These are phyloP conservation scores for Hypoxylon sp. DNA, from an alignment of 2,329 filamentous ascomycete species.

Conservation along the genomic window DNA sequence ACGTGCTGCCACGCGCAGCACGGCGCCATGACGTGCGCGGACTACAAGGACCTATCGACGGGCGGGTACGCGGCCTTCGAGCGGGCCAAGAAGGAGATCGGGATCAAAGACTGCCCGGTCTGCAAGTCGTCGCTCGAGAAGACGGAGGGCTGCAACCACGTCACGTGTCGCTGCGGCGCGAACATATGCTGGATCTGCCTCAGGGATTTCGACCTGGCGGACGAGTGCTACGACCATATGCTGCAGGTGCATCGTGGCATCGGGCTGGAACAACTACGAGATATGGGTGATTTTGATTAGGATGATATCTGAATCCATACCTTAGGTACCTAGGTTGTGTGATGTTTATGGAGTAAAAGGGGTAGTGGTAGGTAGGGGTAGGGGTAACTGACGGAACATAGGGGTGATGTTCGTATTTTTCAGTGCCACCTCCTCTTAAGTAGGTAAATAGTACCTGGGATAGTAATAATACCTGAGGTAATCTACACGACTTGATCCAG, in stretches of 20 bases:
- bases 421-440: no score
- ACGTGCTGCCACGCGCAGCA: conserved; percentile 49
- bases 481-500: no score
- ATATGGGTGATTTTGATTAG: background rate
- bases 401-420: no score
- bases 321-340: no score
- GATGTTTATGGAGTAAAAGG: no score
- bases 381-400: no score
- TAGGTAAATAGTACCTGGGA: no score
- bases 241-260: conserved; percentile 7
- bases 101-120: conserved; percentile 52
- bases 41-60: conserved; percentile 43
- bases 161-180: conserved; percentile 52
- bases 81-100: conserved; percentile 47
- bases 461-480: no score
- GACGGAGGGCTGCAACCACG: conserved; percentile 56
- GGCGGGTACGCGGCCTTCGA: conserved; percentile 42
- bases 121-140: conserved; percentile 55
- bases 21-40: conserved; percentile 46
- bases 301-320: background rate
- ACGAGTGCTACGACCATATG: conserved; percentile 44
- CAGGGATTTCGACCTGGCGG: conserved; percentile 42
- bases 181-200: conserved; percentile 61
- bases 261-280: conserved; percentile 5
- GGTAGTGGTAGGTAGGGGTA: no score